Evolutionary conservation across 768 basidiomycete genomes (phyloP).

Genomic region (Terana coerulea): DNA sequence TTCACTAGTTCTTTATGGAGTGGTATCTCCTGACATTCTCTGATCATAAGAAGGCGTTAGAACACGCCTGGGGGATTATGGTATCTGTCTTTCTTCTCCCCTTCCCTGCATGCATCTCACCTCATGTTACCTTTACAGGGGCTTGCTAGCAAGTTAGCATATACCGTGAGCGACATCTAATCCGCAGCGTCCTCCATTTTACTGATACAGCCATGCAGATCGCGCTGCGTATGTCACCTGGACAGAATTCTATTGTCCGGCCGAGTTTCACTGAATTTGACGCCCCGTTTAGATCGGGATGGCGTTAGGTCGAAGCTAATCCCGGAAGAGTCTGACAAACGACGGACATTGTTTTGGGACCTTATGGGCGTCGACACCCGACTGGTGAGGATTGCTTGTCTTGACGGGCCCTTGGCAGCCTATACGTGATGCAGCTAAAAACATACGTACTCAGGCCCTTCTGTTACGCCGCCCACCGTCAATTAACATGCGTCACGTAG

Average conservation of each 20-base stretch:
- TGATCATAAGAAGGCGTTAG: conserved; percentile 67
- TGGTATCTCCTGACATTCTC: conserved; percentile 75
- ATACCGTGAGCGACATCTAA: conserved; percentile 49
- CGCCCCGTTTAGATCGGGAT: conserved; percentile 53
- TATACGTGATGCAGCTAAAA: conserved; percentile 12
- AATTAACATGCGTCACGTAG: conserved; percentile 60
- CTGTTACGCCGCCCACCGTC: conserved; percentile 73
- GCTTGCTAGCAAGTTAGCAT: conserved; percentile 67
- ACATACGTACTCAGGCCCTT: conserved; percentile 42
- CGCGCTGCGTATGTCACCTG: conserved; percentile 50
- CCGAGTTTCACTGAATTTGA: conserved; percentile 13
- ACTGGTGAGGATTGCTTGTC: conserved; percentile 43
- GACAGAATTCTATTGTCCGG: conserved; percentile 26
- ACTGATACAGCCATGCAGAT: conserved; percentile 38
- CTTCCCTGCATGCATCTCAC: not conserved
- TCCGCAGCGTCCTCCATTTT: conserved; percentile 19
- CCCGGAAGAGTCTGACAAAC: conserved; percentile 69
- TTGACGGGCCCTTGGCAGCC: not conserved
- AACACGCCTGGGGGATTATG: conserved; percentile 75
- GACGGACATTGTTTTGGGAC: conserved; percentile 71
- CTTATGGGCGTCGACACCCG: conserved; percentile 65
- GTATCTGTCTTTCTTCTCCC: conserved; percentile 22
- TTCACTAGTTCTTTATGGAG: conserved; percentile 66
- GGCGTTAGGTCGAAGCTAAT: conserved; percentile 59
- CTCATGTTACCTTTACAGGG: conserved; percentile 27